phyloP scores from a whole-genome alignment of 331 rosid genomes.

The Dryas integrifolia region DNA sequence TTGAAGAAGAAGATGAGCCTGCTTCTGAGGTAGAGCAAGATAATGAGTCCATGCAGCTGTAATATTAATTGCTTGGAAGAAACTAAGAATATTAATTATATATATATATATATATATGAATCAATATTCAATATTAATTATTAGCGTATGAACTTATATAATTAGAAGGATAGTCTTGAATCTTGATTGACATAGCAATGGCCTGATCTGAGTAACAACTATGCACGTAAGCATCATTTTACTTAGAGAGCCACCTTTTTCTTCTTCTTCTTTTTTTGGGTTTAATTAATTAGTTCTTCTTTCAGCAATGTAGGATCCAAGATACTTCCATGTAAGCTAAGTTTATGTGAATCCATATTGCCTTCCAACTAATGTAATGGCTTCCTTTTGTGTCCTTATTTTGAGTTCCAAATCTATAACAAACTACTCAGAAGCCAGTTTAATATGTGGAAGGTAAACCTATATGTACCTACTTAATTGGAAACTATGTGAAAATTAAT shows the following conservation, averaged over 20 bases:
- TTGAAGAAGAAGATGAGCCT: slow-evolving; percentile 84
- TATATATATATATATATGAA: not conserved
- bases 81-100: slow-evolving; percentile 2
- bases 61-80: slow-evolving; percentile 5
- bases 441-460: too few species aligned
- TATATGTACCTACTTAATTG: too few species aligned
- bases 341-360: slow-evolving; percentile 21
- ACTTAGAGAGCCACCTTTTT: slow-evolving; percentile 28
- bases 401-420: too few species aligned
- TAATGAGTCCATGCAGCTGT: slow-evolving; percentile 47
- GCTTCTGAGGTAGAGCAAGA: slow-evolving; percentile 92
- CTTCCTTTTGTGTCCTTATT: not conserved
- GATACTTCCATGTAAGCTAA: slow-evolving; percentile 5
- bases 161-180: slow-evolving; percentile 3
- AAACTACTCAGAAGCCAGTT: too few species aligned
- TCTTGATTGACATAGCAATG: slow-evolving; percentile 26
- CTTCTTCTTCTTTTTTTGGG: not conserved
- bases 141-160: slow-evolving; percentile 31
- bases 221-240: slow-evolving; percentile 30
- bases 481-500: too few species aligned
- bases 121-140: slow-evolving; percentile 12
- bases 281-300: not conserved
- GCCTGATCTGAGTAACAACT: slow-evolving; percentile 34
- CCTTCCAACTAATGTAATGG: slow-evolving; percentile 7
- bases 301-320: slow-evolving; percentile 11